Percentiles rank a stretch among this genome's conserved stretches.
Evolutionary conservation across 2,329 filamentous ascomycete species (phyloP).

Genomic region (Apiospora marii): DNA sequence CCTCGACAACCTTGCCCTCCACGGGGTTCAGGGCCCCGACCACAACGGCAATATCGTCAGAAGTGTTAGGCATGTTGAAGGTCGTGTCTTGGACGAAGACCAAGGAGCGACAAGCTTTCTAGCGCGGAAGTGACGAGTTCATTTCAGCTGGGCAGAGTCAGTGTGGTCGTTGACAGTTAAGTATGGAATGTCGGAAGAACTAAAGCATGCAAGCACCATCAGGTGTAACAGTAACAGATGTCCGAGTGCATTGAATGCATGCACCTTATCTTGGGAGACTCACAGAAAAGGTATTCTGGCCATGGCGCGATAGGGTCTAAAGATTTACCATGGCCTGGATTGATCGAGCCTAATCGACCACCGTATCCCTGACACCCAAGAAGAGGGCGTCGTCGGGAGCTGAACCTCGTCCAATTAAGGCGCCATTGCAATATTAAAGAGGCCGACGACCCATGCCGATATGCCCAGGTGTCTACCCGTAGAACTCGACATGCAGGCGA

Average conservation of each 20-base stretch:
- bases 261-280: not conserved
- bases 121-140: not conserved
- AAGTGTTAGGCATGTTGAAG: constrained; percentile 20
- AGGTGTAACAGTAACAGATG: not conserved
- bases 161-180: not conserved
- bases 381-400: not conserved
- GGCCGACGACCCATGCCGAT: not conserved
- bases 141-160: not conserved
- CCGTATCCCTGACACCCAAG: not conserved
- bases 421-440: not conserved
- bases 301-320: not conserved
- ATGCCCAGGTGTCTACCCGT: not conserved
- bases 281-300: not conserved
- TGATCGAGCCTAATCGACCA: not conserved
- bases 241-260: not conserved
- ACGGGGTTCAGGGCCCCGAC: constrained; percentile 39
- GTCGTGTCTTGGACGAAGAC: not conserved
- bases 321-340: constrained; percentile 7
- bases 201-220: not conserved
- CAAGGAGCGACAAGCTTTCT: not conserved
- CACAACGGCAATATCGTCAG: constrained; percentile 34
- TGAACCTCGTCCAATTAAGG: not conserved
- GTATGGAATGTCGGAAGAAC: not conserved
- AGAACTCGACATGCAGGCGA: not conserved
- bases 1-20: constrained; percentile 41